Evolutionary conservation across 306 rosid genomes (phyloP), one percentile per base, ranked within the genome.

Genomic region (Sophora flavescens): DNA sequence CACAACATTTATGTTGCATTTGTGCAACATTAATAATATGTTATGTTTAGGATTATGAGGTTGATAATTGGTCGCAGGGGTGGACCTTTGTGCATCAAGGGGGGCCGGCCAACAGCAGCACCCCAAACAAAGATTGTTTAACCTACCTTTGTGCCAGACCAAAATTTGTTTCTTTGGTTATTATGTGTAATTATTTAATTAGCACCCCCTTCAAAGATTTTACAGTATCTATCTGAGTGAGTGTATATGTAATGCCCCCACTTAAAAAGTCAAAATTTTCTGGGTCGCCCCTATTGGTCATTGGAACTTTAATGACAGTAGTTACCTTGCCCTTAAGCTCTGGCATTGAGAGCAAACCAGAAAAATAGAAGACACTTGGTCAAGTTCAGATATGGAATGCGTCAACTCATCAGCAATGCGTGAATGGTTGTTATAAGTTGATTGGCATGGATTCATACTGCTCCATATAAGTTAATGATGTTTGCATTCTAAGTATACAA

Each of bases 221-320:
- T 30, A 30, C 2, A 30, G 32, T 30, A 30, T 30, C 32, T 30
- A 30, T 30, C 32, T 30, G 32, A 30, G 32, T 30, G 3, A 30
- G 32, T 30, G 32, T 30, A 30, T 30, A 30, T 30, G 32, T 30
- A 30, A 30, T 3, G 32, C 32, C 32, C 32, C 22, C 22, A 22
- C 22, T 0, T 22, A 22, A 22, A 22, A 3, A 30, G 3, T 30
- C 2, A 30, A 30, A 30, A 30, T 30, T 30, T 30, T 30, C 32
- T 30, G 32, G 32, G 3, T 30, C 32, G 32, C 32, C 32, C 32
- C 32, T 30, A 2, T 41, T 26, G 57, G 42, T 50, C 61, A 69
- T 5, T 69, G 45, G 26, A 76, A 81, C 53, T 52, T 36, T 54
- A 54, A 38, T 59, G 66, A 47, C 17, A 28, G 62, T 72, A 72